Percentiles rank a stretch among this genome's conserved stretches.
phyloP scores from a whole-genome alignment of 257 asterid species.

The Pogostemon cablin region DNA sequence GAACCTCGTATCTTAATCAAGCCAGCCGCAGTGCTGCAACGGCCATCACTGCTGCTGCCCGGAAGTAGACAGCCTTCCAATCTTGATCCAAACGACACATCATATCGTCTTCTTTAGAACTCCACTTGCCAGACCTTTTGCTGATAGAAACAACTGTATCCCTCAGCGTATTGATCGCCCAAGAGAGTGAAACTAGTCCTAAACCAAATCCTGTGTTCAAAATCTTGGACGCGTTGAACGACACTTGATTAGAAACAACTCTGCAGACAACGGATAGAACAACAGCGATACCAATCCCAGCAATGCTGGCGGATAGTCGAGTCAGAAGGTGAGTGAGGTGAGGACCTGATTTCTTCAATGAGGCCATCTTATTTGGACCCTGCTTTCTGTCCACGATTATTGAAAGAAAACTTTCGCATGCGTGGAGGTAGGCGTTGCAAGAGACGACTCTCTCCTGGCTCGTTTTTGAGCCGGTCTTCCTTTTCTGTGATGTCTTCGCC shows the following conservation, averaged over 20 bases:
- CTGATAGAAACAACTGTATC: conserved; percentile 62
- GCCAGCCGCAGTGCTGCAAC: conserved; percentile 43
- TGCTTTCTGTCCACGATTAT: conserved; percentile 60
- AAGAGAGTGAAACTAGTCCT: conserved; percentile 88
- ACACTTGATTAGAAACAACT: conserved; percentile 55
- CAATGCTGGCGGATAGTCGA: conserved; percentile 76
- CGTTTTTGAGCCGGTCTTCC: conserved; percentile 46
- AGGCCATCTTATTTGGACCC: conserved; percentile 48
- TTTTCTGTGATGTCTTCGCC: conserved; percentile 51
- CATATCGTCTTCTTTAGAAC: conserved; percentile 60
- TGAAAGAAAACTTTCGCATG: conserved; percentile 89
- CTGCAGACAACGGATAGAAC: conserved; percentile 65
- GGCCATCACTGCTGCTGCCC: conserved; percentile 63
- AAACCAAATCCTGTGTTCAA: conserved; percentile 77
- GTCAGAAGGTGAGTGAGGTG: conserved; percentile 71
- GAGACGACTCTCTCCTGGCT: conserved; percentile 51
- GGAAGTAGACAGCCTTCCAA: conserved; percentile 63
- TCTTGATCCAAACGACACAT: conserved; percentile 58
- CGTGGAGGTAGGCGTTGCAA: conserved; percentile 61
- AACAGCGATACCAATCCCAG: conserved; percentile 91
- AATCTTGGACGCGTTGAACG: conserved; percentile 59
- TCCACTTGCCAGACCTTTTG: conserved; percentile 47
- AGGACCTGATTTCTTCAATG: conserved; percentile 77
- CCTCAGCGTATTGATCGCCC: conserved; percentile 76
- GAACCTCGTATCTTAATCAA: too few species aligned